Conservation (phyloP, 2,329 filamentous ascomycete genomes). For the Arthroderma sp. region DNA sequence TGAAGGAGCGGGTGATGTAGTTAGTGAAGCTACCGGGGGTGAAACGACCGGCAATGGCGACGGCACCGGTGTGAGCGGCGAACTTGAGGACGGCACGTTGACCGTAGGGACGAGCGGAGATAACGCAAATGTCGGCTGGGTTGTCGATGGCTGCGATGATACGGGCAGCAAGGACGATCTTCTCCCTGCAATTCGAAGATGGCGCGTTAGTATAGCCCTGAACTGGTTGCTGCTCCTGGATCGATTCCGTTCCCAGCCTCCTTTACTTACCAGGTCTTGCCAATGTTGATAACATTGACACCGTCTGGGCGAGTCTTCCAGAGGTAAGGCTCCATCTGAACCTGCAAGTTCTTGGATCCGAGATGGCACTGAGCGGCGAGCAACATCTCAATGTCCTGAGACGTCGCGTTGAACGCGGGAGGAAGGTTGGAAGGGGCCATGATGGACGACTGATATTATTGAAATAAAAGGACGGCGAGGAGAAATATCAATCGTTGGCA, state of each 20-base stretch:
- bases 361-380: slow-evolving; percentile 93
- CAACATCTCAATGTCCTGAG: slow-evolving; percentile 98
- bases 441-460: slow-evolving; percentile 48
- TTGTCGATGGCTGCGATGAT: slow-evolving; percentile 99
- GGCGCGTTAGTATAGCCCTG: too few species aligned
- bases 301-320: slow-evolving; percentile 99
- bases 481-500: slow-evolving; percentile 35
- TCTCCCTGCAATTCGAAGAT: slow-evolving; percentile 57
- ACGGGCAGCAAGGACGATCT: slow-evolving; percentile 96
- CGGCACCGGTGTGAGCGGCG: slow-evolving; percentile 93
- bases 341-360: slow-evolving; percentile 97
- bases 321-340: slow-evolving; percentile 98
- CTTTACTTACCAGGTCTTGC: slow-evolving; percentile 87
- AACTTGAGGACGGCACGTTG: slow-evolving; percentile 99
- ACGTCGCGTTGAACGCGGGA: slow-evolving; percentile 89
- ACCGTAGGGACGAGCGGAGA: slow-evolving; percentile 98
- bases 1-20: slow-evolving; percentile 99
- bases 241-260: not conserved
- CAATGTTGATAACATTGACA: slow-evolving; percentile 98
- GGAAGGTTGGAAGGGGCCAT: slow-evolving; percentile 95
- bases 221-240: too few species aligned
- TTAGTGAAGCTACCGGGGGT: slow-evolving; percentile 99
- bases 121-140: slow-evolving; percentile 97
- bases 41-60: slow-evolving; percentile 98
- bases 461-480: slow-evolving; percentile 16